These are phyloP conservation scores for Pseudomicrostroma phylloplanum DNA, from an alignment of 1,284 basidiomycete genomes.

Conservation along the genomic window DNA sequence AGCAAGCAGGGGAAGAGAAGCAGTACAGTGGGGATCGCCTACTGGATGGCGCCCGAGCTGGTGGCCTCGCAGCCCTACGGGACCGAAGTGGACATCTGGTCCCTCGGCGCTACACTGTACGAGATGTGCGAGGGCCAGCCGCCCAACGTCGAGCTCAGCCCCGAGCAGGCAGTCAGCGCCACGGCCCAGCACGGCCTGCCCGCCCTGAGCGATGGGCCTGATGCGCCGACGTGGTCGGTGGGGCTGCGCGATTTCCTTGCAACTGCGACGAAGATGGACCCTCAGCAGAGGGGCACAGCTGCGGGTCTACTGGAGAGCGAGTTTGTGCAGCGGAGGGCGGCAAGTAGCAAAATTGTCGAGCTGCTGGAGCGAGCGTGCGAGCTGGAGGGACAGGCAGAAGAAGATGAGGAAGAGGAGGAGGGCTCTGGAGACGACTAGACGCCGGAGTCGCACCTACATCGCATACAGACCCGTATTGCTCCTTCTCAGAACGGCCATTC, in stretches of 20 bases:
- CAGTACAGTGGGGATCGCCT: conserved; percentile 37
- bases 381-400: conserved; percentile 6
- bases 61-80: conserved; percentile 34
- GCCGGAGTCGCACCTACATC: too few species aligned
- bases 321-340: conserved; percentile 4
- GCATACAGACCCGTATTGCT: too few species aligned
- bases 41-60: conserved; percentile 47
- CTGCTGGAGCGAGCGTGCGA: conserved; percentile 7
- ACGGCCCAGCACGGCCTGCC: conserved; percentile 37
- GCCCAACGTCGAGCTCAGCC: conserved; percentile 39
- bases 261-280: conserved; percentile 37
- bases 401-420: conserved; percentile 6
- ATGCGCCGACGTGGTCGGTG: conserved; percentile 19
- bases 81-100: conserved; percentile 35
- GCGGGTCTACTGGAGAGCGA: conserved; percentile 24
- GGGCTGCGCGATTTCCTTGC: conserved; percentile 37
- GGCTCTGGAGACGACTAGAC: not conserved
- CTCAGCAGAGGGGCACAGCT: conserved; percentile 30
- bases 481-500: too few species aligned
- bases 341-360: not conserved
- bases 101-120: conserved; percentile 35
- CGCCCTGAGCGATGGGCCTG: conserved; percentile 17
- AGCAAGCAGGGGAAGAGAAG: conserved; percentile 9
- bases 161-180: conserved; percentile 33
- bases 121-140: conserved; percentile 42